phyloP scores from a whole-genome alignment of 2,329 filamentous ascomycete species.

The Pyricularia grisea region DNA sequence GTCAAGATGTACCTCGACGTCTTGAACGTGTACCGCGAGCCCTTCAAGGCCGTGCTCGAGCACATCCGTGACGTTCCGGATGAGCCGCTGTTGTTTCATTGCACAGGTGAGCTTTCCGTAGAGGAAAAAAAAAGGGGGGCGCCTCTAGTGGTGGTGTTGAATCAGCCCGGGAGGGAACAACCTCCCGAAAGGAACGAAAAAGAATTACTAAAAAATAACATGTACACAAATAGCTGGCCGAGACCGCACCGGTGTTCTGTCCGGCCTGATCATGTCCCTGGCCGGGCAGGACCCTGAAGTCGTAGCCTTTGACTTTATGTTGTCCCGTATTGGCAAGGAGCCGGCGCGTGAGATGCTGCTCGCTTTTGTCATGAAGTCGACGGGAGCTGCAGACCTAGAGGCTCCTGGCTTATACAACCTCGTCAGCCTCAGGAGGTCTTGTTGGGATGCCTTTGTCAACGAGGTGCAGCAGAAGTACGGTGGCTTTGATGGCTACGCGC shows the following conservation, averaged over 20 bases:
- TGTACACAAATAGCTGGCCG: conserved; percentile 33
- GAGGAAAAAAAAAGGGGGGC: no score
- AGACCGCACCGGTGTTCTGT: conserved; percentile 43
- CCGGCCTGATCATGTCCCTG: conserved; percentile 39
- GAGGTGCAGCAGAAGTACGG: conserved; percentile 33
- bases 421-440: conserved; percentile 29
- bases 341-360: conserved; percentile 37
- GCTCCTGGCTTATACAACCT: conserved; percentile 41
- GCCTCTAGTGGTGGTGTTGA: no score
- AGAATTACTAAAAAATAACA: no score
- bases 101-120: conserved; percentile 31
- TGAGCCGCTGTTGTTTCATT: conserved; percentile 42
- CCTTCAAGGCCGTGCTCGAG: conserved; percentile 34
- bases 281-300: conserved; percentile 33
- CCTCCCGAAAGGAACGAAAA: no score
- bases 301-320: conserved; percentile 39
- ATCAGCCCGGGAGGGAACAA: no score
- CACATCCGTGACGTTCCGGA: conserved; percentile 34
- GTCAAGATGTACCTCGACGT: conserved; percentile 37
- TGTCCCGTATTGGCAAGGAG: conserved; percentile 44
- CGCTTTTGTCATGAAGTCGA: conserved; percentile 27
- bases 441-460: conserved; percentile 36
- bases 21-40: conserved; percentile 29
- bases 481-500: conserved; percentile 40
- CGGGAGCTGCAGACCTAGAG: conserved; percentile 24